Percentiles rank a stretch among this genome's conserved stretches.
phyloP scores from a whole-genome alignment of 495 filamentous ascomycete genomes.

The Trichoderma virens region DNA sequence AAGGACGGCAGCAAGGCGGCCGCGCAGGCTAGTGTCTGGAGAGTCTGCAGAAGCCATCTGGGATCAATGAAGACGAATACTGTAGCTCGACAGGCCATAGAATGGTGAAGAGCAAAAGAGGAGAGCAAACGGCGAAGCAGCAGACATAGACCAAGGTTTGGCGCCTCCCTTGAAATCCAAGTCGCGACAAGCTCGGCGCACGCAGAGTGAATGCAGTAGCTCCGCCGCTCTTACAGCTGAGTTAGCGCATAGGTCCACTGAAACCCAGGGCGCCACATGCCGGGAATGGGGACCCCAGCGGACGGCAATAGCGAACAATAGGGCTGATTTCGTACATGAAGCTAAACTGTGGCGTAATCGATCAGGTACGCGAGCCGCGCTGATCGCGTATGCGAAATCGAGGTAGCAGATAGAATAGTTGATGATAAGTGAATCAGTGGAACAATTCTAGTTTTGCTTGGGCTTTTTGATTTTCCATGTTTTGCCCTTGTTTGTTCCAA shows the following conservation, averaged over 20 bases:
- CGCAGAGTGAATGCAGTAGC: not conserved
- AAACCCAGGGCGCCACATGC: not conserved
- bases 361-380: not conserved
- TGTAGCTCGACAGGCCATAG: not conserved
- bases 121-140: not conserved
- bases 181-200: constrained; percentile 1
- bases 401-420: too few species aligned
- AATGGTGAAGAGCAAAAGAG: not conserved
- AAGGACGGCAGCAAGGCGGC: constrained; percentile 58
- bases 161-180: not conserved
- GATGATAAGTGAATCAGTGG: too few species aligned
- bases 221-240: not conserved
- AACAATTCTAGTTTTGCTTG: too few species aligned
- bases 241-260: constrained; percentile 4
- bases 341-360: not conserved
- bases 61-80: too few species aligned
- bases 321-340: constrained; percentile 4
- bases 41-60: constrained; percentile 1
- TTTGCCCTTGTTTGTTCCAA: too few species aligned
- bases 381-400: too few species aligned
- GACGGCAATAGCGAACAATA: not conserved
- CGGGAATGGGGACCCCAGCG: not conserved
- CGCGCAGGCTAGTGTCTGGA: constrained; percentile 23
- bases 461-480: too few species aligned
- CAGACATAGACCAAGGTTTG: not conserved